Evolutionary conservation across 225 moss, liverwort and hornwort species (phyloP), one percentile per base, ranked within the genome.

Genomic region (Sphagnum contortum): DNA sequence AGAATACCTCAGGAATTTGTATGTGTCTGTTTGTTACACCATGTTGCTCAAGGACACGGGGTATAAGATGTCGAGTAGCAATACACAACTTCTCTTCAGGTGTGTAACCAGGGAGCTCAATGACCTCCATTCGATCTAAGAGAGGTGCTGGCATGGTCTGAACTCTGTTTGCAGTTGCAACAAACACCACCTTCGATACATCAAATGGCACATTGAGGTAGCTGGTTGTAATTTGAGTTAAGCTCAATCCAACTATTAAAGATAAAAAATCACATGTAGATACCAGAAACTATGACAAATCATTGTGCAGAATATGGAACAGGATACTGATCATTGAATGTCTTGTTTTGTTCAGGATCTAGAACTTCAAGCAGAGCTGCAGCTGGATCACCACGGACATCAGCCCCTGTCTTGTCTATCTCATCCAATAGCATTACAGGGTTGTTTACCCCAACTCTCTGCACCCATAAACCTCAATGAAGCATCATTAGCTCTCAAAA

Each of bases 261-360:
- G 29, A 29, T 29, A 29, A 29, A 29, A 29, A 29, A 0, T 29
- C 29, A 29, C 29, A 29, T 29, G 29, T 29, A 29, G 29, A 29
- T 29, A 29, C 29, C 29, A 29, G 29, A 29, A 29, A 29, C 29
- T 29, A 29, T 29, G 29, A 29, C 29, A 29, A 29, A 29, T 29
- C 29, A 29, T 29, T 29, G 29, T 29, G 29, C 29, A 29, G 29
- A 29, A 29, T 29, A 29, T 29, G 29, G 52, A 9, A 52, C 44
- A 71, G 75, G 80, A 84, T 84, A 84, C 83, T 84, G 84, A 59
- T 84, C 84, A 47, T 78, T 84, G 71, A 84, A 84, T 45, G 84
- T 84, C 67, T 84, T 84, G 69, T 84, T 84, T 71, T 81, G 84
- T 69, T 84, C 84, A 51, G 84, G 84, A 62, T 84, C 84, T 55